These are phyloP conservation scores for Ceratocystis cubensis DNA, from an alignment of 2,329 filamentous ascomycete genomes.

Conservation along the genomic window DNA sequence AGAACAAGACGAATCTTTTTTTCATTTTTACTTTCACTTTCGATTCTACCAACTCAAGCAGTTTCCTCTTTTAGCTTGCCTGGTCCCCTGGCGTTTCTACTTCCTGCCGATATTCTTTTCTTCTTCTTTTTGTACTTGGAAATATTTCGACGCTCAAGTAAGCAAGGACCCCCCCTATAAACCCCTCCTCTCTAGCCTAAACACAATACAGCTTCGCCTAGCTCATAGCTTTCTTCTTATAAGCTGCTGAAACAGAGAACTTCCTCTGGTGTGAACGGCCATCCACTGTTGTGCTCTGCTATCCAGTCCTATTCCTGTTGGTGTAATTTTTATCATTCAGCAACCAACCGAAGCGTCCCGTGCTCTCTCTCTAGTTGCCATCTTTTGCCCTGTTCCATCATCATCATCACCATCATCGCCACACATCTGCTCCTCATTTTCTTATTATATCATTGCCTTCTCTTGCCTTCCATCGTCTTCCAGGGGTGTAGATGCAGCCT, in stretches of 20 bases:
- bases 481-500: background rate
- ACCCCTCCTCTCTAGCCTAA: too few species aligned
- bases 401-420: background rate
- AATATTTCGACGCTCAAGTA: too few species aligned
- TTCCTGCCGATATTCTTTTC: too few species aligned
- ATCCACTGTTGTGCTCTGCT: too few species aligned
- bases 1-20: background rate
- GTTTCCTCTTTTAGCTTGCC: background rate
- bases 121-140: too few species aligned
- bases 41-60: background rate
- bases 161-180: too few species aligned
- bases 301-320: too few species aligned
- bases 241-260: background rate
- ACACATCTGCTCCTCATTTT: too few species aligned
- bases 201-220: too few species aligned
- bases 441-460: background rate
- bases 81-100: background rate
- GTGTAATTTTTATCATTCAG: background rate
- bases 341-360: background rate
- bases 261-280: too few species aligned
- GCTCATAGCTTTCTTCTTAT: background rate
- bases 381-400: background rate
- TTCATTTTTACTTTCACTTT: background rate
- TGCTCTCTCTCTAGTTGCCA: background rate
- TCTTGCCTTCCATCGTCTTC: constrained; percentile 10